Evolutionary conservation across 805 yeast species (phyloP).

Genomic region (Debaryomyces maramus): DNA sequence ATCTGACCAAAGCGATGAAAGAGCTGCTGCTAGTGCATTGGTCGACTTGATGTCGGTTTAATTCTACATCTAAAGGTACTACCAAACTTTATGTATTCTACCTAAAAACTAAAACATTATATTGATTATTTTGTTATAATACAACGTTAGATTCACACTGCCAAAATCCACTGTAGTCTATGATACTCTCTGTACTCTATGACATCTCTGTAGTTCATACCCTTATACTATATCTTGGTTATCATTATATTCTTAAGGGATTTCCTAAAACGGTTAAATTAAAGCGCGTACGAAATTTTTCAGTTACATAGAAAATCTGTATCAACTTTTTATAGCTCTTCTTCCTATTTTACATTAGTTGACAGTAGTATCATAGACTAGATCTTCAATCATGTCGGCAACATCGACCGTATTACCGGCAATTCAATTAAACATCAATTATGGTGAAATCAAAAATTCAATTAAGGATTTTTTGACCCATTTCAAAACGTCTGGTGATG

Average conservation of each 20-base stretch:
- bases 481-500: slow-evolving; percentile 48
- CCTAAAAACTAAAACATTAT: not conserved
- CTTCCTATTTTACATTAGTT: not conserved
- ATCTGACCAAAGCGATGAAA: slow-evolving; percentile 38
- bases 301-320: not conserved
- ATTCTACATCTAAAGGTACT: not conserved
- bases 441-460: slow-evolving; percentile 57
- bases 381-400: slow-evolving; percentile 17
- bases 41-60: slow-evolving; percentile 52
- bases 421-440: slow-evolving; percentile 70
- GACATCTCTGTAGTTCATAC: too few species aligned
- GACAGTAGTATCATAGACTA: not conserved
- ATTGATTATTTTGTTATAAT: not conserved
- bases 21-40: slow-evolving; percentile 60
- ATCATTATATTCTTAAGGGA: slow-evolving; percentile 1
- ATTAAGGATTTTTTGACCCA: slow-evolving; percentile 67
- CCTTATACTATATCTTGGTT: too few species aligned
- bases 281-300: slow-evolving; percentile 11
- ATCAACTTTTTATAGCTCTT: not conserved
- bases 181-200: too few species aligned
- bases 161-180: too few species aligned
- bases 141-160: too few species aligned
- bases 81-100: not conserved
- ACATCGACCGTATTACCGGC: slow-evolving; percentile 52
- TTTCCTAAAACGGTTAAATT: slow-evolving; percentile 16